A percentile compares a stretch with the other conserved stretches of the same genome.
These are phyloP conservation scores for Penicillium thymicola DNA, from an alignment of 2,329 filamentous ascomycete genomes.

Conservation along the genomic window DNA sequence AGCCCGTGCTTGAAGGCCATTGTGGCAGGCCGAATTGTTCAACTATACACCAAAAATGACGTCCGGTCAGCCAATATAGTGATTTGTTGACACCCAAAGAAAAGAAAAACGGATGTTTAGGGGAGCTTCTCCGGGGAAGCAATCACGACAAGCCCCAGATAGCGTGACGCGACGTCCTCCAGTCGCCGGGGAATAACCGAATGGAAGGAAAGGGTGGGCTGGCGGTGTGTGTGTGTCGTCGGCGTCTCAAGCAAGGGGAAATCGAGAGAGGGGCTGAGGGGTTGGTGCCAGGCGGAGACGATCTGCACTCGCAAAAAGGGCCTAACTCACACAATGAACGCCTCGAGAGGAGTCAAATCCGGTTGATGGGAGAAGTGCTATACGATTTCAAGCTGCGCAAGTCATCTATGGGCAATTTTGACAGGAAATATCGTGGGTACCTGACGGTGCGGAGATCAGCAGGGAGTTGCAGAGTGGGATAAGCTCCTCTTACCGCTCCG, in stretches of 20 bases:
- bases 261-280: slow-evolving; percentile 36
- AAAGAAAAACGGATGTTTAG: slow-evolving; percentile 4
- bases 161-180: neutral
- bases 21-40: slow-evolving; percentile 33
- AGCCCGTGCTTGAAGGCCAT: slow-evolving; percentile 66
- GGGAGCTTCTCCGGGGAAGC: slow-evolving; percentile 10
- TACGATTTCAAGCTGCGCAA: slow-evolving; percentile 10
- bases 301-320: slow-evolving; percentile 26
- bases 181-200: slow-evolving; percentile 16
- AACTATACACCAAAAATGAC: slow-evolving; percentile 27
- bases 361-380: slow-evolving; percentile 10
- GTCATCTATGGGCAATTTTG: slow-evolving; percentile 20
- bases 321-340: slow-evolving; percentile 39
- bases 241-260: slow-evolving; percentile 34
- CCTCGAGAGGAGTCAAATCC: slow-evolving; percentile 29
- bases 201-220: slow-evolving; percentile 19
- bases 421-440: slow-evolving; percentile 19
- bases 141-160: slow-evolving; percentile 15
- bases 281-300: slow-evolving; percentile 24
- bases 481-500: slow-evolving; percentile 22
- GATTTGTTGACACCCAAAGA: slow-evolving; percentile 13
- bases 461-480: slow-evolving; percentile 28
- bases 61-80: slow-evolving; percentile 25
- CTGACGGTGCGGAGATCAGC: slow-evolving; percentile 37
- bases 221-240: slow-evolving; percentile 32